phyloP scores from a whole-genome alignment of 306 rosid genomes.

The Ammopiptanthus mongolicus region DNA sequence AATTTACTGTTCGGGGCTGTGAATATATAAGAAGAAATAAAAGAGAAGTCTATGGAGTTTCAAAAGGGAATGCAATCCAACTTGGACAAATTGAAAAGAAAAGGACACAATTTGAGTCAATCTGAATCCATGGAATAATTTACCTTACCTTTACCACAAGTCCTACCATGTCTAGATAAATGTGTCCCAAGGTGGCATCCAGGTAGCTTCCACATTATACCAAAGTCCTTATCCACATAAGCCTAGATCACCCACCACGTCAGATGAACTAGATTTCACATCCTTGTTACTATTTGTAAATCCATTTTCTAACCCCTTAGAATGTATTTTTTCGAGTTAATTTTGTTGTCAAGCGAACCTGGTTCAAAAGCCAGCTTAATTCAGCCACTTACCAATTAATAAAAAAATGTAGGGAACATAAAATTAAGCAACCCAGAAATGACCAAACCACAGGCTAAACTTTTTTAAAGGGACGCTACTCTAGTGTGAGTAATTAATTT shows the following conservation, averaged over 20 bases:
- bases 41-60: conserved; percentile 17
- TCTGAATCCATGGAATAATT: not conserved
- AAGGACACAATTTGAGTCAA: not conserved
- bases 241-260: conserved; percentile 30
- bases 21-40: not conserved
- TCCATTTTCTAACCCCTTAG: not conserved
- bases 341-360: not conserved
- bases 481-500: not conserved
- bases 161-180: not conserved
- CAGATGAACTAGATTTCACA: not conserved
- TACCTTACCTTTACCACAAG: not conserved
- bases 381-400: not conserved
- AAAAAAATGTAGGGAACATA: not conserved
- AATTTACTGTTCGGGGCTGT: not conserved
- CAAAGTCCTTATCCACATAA: conserved; percentile 3
- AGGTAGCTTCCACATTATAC: conserved; percentile 32
- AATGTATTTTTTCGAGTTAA: too few species aligned
- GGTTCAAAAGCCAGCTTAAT: not conserved
- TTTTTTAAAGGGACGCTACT: not conserved
- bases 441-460: not conserved
- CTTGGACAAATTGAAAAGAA: not conserved
- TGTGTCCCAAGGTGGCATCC: conserved; percentile 23
- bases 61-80: conserved; percentile 5
- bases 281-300: not conserved
- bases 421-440: not conserved